Conservation (phyloP, 208 protist species). For the Trypanosoma vivax region DNA sequence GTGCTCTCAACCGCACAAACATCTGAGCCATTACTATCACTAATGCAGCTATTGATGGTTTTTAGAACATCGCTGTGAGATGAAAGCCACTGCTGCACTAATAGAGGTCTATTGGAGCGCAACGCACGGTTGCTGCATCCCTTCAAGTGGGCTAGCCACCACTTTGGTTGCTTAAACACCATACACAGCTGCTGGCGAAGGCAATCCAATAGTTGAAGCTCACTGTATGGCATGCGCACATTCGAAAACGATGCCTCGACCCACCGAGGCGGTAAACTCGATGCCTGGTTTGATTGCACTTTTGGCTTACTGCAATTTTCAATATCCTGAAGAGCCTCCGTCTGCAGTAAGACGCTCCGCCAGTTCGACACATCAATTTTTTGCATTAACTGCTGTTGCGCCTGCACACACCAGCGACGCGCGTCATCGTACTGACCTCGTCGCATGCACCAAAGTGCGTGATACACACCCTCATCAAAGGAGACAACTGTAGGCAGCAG, state of each 20-base stretch:
- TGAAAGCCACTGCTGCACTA: slow-evolving; percentile 22
- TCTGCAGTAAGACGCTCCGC: slow-evolving; percentile 24
- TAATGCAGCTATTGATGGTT: not conserved
- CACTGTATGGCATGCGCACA: slow-evolving; percentile 14
- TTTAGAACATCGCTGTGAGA: slow-evolving; percentile 4
- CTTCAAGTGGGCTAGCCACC: slow-evolving; percentile 21
- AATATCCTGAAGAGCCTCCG: slow-evolving; percentile 50
- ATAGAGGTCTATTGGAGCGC: slow-evolving; percentile 3
- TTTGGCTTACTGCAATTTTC: slow-evolving; percentile 19
- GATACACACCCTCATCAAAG: slow-evolving; percentile 21
- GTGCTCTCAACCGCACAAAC: not conserved
- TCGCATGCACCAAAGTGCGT: slow-evolving; percentile 6
- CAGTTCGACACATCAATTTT: slow-evolving; percentile 33
- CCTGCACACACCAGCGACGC: slow-evolving; percentile 19
- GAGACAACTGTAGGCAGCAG: slow-evolving; percentile 22
- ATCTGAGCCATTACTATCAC: not conserved
- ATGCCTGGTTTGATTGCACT: not conserved
- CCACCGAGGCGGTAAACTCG: slow-evolving; percentile 6
- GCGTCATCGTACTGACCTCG: slow-evolving; percentile 7
- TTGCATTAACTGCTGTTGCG: slow-evolving; percentile 19
- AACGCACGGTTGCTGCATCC: slow-evolving; percentile 14
- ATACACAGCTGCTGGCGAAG: slow-evolving; percentile 17
- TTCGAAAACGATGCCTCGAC: not conserved
- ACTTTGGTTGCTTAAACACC: slow-evolving; percentile 12
- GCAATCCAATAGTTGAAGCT: slow-evolving; percentile 18